These are phyloP conservation scores for Jaltomata sinuosa DNA, from an alignment of 257 asterid genomes.

Conservation along the genomic window DNA sequence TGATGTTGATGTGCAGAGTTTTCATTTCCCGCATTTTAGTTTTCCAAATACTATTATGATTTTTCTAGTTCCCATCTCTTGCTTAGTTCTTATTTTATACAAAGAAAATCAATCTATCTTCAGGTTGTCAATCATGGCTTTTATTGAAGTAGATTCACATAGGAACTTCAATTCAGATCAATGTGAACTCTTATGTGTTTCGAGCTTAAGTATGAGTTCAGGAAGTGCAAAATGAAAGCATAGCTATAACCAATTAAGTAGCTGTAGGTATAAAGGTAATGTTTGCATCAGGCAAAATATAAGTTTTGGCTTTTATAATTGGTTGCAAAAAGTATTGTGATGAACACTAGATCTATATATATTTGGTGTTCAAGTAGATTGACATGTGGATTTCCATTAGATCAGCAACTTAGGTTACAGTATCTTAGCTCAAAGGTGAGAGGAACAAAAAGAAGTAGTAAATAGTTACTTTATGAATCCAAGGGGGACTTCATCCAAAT, in stretches of 20 bases:
- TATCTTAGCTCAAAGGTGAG: not conserved
- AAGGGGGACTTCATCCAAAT: not conserved
- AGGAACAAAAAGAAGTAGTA: not conserved
- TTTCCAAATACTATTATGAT: not conserved
- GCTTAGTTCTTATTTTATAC: not conserved
- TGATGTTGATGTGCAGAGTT: not conserved
- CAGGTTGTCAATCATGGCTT: not conserved
- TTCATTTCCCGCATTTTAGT: not conserved
- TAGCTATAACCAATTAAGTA: not conserved
- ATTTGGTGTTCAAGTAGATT: not conserved
- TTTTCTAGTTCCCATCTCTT: not conserved
- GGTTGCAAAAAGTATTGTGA: not conserved
- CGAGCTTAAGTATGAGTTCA: not conserved
- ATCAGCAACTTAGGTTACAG: not conserved
- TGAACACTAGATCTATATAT: not conserved
- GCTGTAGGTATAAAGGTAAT: not conserved
- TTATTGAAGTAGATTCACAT: not conserved
- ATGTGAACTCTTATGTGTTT: not conserved
- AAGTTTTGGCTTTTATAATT: not conserved
- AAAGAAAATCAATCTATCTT: not conserved
- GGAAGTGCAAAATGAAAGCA: not conserved
- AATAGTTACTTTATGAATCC: not conserved
- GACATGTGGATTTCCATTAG: not conserved
- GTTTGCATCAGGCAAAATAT: not conserved
- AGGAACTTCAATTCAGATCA: not conserved